Evolutionary conservation across 2,329 filamentous ascomycete genomes (phyloP), one percentile per base, ranked within the genome.

Genomic region (Colletotrichum lindemuthianum): DNA sequence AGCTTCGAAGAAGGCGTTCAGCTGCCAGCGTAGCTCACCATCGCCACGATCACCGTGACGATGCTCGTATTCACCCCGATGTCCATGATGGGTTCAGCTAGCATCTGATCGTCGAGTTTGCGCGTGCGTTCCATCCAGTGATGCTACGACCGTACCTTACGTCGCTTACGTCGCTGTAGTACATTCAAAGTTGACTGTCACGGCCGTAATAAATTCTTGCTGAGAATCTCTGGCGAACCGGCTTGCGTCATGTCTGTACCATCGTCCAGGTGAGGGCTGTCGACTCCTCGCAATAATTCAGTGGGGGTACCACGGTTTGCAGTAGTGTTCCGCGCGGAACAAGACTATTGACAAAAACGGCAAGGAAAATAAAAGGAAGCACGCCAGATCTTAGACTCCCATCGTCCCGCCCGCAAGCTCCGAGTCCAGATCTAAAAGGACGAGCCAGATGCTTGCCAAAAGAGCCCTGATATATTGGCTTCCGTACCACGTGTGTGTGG

Each of bases 71-170:
- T 68, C 3, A 68, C 71, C n/a, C 73, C 67, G 8, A 69, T 43
- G 43, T 70, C 67, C 60, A 71, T 70, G 34, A 72, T 48, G 5
- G 68, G 56, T 44, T 73, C 71, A 4, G 69, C 69, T 3, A 70
- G 45, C 2, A 73, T 59, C 24, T 72, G 71, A 10, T 72, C 69
- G 1, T 67, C 66, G 0, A 67, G 68, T 40, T 65, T 60, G 2
- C 70, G 69, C 2, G 69, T 68, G 61, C 68, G 73, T 6, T 71
- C 63, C 2, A 67, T 72, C 45, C 71, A 72, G 57, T 72, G 72
- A 8, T 68, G 65, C 56, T 72, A 70, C 6, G 67, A 70, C 67
- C 67, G 70, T 66, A 71, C 68, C 43, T 69, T 24, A 24, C 24
- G 24, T 58, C 1, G 63, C 43, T 69, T 24, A 24, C 24, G 24